Percentiles rank a stretch among this genome's conserved stretches.
These are phyloP conservation scores for Pseudofabraea citricarpa DNA, from an alignment of 2,329 filamentous ascomycete species.

Conservation along the genomic window DNA sequence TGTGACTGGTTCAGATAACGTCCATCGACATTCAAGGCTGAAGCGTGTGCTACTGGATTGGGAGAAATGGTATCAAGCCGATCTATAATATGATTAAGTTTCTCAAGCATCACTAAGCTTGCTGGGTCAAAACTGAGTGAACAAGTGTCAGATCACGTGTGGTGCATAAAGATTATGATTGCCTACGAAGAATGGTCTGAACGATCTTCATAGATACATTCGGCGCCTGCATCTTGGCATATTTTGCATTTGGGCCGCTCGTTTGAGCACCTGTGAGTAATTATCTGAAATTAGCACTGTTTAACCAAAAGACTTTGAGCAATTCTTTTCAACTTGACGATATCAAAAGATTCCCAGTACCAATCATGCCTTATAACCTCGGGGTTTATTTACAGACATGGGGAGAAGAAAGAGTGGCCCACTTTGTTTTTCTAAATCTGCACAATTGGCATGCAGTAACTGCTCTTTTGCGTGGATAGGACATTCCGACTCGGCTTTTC, in stretches of 20 bases:
- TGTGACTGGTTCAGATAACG: too few species aligned
- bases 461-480: slow-evolving; percentile 1
- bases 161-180: too few species aligned
- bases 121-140: slow-evolving; percentile 11
- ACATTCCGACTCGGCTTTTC: not conserved
- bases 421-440: slow-evolving; percentile 23
- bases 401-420: too few species aligned
- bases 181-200: not conserved
- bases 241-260: slow-evolving; percentile 17
- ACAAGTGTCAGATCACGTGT: slow-evolving; percentile 6
- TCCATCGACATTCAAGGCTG: too few species aligned
- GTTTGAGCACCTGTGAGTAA: too few species aligned
- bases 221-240: slow-evolving; percentile 13
- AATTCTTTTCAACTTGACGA: too few species aligned
- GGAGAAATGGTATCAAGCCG: slow-evolving; percentile 3
- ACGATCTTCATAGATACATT: slow-evolving; percentile 18
- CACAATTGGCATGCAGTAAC: slow-evolving; percentile 22
- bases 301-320: too few species aligned
- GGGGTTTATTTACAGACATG: too few species aligned
- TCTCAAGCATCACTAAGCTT: slow-evolving; percentile 8
- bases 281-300: too few species aligned
- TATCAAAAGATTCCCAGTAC: too few species aligned
- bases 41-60: not conserved
- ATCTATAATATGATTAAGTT: slow-evolving; percentile 14
- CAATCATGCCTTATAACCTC: too few species aligned